Evolutionary conservation across 2,329 filamentous ascomycete genomes (phyloP), one percentile per base, ranked within the genome.

Genomic region (Beauveria scarabaeidicola): DNA sequence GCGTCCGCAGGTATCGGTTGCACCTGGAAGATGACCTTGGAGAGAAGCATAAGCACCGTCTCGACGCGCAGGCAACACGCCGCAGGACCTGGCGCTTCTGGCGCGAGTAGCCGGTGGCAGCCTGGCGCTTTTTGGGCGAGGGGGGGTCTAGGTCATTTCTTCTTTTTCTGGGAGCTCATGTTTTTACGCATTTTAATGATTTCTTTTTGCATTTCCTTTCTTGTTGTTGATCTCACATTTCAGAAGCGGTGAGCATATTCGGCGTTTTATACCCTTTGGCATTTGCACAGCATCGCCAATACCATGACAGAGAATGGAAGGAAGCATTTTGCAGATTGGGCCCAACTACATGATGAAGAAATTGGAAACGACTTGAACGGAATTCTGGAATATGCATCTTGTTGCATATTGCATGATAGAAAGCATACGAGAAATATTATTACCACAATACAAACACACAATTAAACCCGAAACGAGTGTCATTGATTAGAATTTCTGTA

Each of bases 1-100:
- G 84, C 61, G 84, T 87, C 61, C 76, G 84, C 17, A 76, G 84
- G 17, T 87, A 87, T 68, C 74, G 84, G 5, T 74, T 87, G 3
- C 79, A 83, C 43, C 73, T 87, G 3, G 81, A 83, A 19, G 75
- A 75, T 40, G 77, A 78, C 9, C 63, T 67, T 4, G 64, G 66
- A 8, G 66, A 72, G 54, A 69, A 71, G 62, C 55, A 52, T 5
- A 69, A 71, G 62, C 55, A 52, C 7, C 58, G 46, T 5, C 58
- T 25, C 2, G 21, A 40, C 17, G 48, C 46, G n/a, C 52, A 53
- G 38, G 25, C 56, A 13, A 13, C 38, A 25, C 62, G 62, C 15
- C 60, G 60, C 27, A 63, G 52, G 23, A 52, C 46, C 51, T 63
- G 62, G 62, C 60, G 60, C 29, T 63, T 63, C 44, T 63, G 62